phyloP scores from a whole-genome alignment of 192 early-diverging fungal genomes.

The Geranomyces variabilis region DNA sequence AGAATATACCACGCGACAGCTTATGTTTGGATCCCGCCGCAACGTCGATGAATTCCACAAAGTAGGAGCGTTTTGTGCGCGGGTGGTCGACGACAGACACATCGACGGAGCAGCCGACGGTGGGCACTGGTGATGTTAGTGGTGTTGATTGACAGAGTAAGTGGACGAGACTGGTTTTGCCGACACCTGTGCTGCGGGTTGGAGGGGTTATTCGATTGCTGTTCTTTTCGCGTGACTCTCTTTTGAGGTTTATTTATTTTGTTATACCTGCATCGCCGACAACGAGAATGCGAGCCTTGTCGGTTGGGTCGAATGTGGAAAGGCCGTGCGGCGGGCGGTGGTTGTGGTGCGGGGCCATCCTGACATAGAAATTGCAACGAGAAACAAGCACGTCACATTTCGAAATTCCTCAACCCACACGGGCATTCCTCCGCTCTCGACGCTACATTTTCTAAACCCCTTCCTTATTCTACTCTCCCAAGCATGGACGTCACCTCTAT shows the following conservation, averaged over 20 bases:
- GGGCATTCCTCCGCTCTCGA: too few species aligned
- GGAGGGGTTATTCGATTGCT: background rate
- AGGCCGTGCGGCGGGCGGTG: slow-evolving; percentile 4
- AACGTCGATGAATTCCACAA: slow-evolving; percentile 62
- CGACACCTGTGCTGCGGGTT: slow-evolving; percentile 35
- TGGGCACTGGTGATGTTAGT: slow-evolving; percentile 38
- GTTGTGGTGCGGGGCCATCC: too few species aligned
- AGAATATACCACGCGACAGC: slow-evolving; percentile 55
- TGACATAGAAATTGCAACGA: too few species aligned
- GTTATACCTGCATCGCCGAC: slow-evolving; percentile 35
- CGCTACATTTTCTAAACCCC: too few species aligned
- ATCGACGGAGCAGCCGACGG: slow-evolving; percentile 57
- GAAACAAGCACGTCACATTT: too few species aligned
- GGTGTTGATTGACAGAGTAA: slow-evolving; percentile 54
- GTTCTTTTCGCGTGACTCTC: background rate
- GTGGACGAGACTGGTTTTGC: slow-evolving; percentile 60
- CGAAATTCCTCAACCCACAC: too few species aligned
- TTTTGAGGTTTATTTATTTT: too few species aligned
- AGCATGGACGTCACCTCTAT: slow-evolving; percentile 8
- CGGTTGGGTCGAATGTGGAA: slow-evolving; percentile 33
- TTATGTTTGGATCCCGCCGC: slow-evolving; percentile 50
- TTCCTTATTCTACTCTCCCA: too few species aligned
- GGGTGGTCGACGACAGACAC: slow-evolving; percentile 37
- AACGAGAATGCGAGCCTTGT: slow-evolving; percentile 33
- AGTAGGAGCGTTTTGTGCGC: slow-evolving; percentile 39